These are phyloP conservation scores for Sphaerosporella brunnea DNA, from an alignment of 495 filamentous ascomycete species.

Conservation along the genomic window DNA sequence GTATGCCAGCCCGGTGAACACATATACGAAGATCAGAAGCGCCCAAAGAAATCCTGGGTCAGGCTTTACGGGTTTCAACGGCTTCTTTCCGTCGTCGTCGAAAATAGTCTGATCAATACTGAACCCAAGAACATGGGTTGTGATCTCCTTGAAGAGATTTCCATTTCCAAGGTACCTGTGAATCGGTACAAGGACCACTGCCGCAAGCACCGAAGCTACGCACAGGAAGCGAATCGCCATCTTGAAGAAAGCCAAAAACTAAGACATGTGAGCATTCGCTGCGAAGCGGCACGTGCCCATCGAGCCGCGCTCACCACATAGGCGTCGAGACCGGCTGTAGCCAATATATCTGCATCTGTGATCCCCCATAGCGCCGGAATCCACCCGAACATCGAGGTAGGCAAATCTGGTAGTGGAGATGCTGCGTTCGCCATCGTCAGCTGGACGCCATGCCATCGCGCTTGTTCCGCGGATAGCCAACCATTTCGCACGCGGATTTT, in stretches of 20 bases:
- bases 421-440: slow-evolving; percentile 25
- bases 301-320: slow-evolving; percentile 52
- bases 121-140: not conserved
- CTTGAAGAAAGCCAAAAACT: slow-evolving; percentile 90
- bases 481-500: slow-evolving; percentile 23
- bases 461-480: slow-evolving; percentile 4
- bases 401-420: slow-evolving; percentile 64
- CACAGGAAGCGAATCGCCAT: slow-evolving; percentile 73
- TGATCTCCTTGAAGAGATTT: not conserved
- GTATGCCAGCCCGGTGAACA: slow-evolving; percentile 68
- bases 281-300: not conserved
- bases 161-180: slow-evolving; percentile 42
- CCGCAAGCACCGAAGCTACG: slow-evolving; percentile 60
- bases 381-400: slow-evolving; percentile 83
- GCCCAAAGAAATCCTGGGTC: slow-evolving; percentile 58
- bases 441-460: not conserved
- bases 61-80: not conserved
- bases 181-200: slow-evolving; percentile 65
- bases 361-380: slow-evolving; percentile 76
- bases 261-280: slow-evolving; percentile 8
- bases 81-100: slow-evolving; percentile 6
- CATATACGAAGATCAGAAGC: slow-evolving; percentile 75
- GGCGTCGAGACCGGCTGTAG: slow-evolving; percentile 83
- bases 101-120: not conserved
- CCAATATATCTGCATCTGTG: slow-evolving; percentile 72